These are phyloP conservation scores for Trichophyton benhamiae DNA, from an alignment of 2,329 filamentous ascomycete genomes.

Conservation along the genomic window DNA sequence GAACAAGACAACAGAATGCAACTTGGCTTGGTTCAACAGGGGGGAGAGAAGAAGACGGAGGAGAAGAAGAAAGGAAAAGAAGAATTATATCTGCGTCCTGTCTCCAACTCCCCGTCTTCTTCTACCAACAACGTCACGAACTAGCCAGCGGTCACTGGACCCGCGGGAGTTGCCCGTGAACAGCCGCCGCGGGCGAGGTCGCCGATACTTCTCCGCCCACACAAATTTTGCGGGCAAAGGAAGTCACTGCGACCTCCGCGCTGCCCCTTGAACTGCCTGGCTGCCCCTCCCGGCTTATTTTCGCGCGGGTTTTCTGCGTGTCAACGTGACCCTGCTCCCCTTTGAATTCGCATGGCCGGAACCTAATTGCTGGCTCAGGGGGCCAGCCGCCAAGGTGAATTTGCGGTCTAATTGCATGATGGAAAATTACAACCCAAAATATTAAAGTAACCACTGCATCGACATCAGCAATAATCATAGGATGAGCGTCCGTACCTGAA, in stretches of 20 bases:
- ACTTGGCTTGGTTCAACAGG: not conserved
- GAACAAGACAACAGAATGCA: not conserved
- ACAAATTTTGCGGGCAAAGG: not conserved
- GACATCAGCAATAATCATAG: too few relatives aligned
- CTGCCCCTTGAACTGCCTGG: not conserved
- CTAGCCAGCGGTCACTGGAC: not conserved
- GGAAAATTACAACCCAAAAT: not conserved
- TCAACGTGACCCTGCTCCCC: not conserved
- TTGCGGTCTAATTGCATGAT: not conserved
- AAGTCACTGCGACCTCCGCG: not conserved
- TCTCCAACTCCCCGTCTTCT: too few relatives aligned
- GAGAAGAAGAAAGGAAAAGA: not conserved
- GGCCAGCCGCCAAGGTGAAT: not conserved
- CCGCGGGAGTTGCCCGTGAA: not conserved
- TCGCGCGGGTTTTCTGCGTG: not conserved
- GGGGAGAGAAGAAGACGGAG: not conserved
- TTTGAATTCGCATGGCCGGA: not conserved
- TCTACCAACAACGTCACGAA: not conserved
- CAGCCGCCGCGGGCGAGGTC: not conserved
- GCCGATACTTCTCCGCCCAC: not conserved
- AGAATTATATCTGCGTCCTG: not conserved
- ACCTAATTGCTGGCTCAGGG: not conserved
- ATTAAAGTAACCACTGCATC: not conserved
- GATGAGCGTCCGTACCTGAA: too few relatives aligned
- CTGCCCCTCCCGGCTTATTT: slow-evolving; percentile 1